Base-by-base conservation (phyloP, 2,329 filamentous ascomycete genomes). In the Claviceps arundinis region DNA sequence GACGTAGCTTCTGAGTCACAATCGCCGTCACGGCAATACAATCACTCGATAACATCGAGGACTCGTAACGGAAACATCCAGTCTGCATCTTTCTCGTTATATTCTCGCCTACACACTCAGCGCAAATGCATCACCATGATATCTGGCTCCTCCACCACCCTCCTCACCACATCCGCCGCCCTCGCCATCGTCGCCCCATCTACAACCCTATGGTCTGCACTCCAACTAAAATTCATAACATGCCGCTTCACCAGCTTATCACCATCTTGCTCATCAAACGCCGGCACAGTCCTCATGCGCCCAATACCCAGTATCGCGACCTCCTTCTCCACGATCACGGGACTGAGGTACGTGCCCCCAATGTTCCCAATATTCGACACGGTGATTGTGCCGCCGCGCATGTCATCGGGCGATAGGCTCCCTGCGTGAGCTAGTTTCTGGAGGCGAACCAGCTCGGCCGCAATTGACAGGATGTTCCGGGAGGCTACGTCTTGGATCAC, bases 341-440 rank as follows among this genome's bases (percentile, higher is more conserved):
- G 93, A 34, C 85, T 84, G 47, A 97, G 82, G 60, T 95, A 95
- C 1, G 87, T 93, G 30, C 93, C 93, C 51, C 93, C 93, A 46
- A 98, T 89, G 60, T 83, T 95, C 46, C 93, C 93, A 60, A 98
- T 95, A 66, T 98, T 98, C 60, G 89, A 95, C 48, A 98, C 82
- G 0, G 93, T 96, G 62, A 98, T 91, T 1, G 93, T 97, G 16
- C 89, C 89, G 50, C 89, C 89, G 38, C 75, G 78, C 56, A 98
- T 75, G 67, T 98, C 90, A 17, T 77, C 74, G 2, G 82, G 77
- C 1, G 80, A 74, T 4, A 98, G 77, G 66, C 85, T 88, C 37
- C 89, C 88, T n/a, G 77, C 74, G 14, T 77, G 73, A 1, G 89
- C 91, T 9, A 89, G 80, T 2, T 70, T 67, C 64, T 90, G 86